Evolutionary conservation across 2,329 filamentous ascomycete species (phyloP).

Genomic region (Ophiostoma australiae): DNA sequence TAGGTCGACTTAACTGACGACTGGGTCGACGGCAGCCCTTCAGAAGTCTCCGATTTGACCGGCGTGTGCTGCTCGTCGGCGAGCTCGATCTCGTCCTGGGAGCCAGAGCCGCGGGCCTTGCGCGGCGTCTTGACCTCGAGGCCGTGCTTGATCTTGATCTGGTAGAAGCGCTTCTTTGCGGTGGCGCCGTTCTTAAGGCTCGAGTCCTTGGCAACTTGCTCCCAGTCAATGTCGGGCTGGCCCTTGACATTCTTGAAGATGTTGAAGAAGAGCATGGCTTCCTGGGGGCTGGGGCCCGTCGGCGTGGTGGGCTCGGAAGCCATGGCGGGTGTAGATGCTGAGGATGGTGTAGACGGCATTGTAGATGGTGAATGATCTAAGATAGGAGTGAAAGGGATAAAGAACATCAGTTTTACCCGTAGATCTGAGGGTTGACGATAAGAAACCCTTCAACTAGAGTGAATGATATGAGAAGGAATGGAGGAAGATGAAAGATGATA

Average conservation of each 20-base stretch:
- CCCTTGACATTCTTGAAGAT: slow-evolving; percentile 42
- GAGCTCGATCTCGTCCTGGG: background rate
- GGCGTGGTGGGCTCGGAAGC: background rate
- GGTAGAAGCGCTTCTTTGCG: slow-evolving; percentile 45
- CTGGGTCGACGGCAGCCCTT: background rate
- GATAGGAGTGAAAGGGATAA: background rate
- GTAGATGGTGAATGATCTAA: background rate
- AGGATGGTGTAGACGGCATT: background rate
- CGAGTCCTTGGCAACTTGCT: slow-evolving; percentile 39
- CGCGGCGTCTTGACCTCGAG: slow-evolving; percentile 29
- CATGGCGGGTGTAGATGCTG: background rate
- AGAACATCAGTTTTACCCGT: background rate
- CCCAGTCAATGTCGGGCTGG: slow-evolving; percentile 47
- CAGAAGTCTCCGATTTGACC: background rate
- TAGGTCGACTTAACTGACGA: background rate
- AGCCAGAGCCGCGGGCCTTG: background rate
- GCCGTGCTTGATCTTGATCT: slow-evolving; percentile 46
- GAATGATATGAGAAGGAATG: background rate
- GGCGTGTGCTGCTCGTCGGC: background rate
- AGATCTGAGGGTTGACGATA: background rate
- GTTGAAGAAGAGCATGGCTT: slow-evolving; percentile 43
- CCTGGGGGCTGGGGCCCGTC: slow-evolving; percentile 37
- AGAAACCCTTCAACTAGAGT: background rate
- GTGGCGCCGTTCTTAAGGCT: slow-evolving; percentile 44
- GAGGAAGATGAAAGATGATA: background rate